These are phyloP conservation scores for Guadua angustifolia DNA, from an alignment of 176 grass and related monocot genomes.

Conservation along the genomic window DNA sequence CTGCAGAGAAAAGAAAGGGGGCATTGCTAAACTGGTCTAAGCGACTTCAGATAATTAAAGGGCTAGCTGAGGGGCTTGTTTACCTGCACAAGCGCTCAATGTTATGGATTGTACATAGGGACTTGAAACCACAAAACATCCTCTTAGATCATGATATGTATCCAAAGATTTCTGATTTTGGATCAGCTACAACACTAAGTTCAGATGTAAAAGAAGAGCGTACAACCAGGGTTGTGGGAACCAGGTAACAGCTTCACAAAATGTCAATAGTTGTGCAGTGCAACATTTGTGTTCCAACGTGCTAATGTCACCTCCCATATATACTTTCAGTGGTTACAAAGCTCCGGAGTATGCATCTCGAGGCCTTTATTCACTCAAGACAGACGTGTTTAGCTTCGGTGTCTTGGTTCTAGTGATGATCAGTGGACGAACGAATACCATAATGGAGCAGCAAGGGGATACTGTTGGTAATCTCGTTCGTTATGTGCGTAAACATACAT, in stretches of 20 bases:
- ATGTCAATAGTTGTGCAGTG: not conserved
- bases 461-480: slow-evolving; percentile 49
- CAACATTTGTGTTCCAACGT: not conserved
- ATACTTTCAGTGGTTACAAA: slow-evolving; percentile 52
- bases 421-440: slow-evolving; percentile 46
- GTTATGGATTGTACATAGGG: slow-evolving; percentile 49
- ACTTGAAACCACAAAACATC: slow-evolving; percentile 49
- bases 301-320: not conserved
- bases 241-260: slow-evolving; percentile 36
- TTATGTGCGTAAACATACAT: slow-evolving; percentile 44
- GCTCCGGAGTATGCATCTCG: slow-evolving; percentile 50
- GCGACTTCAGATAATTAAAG: slow-evolving; percentile 52
- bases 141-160: slow-evolving; percentile 48
- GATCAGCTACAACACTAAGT: slow-evolving; percentile 41
- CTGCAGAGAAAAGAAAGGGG: not conserved
- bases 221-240: slow-evolving; percentile 51
- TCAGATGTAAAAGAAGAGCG: slow-evolving; percentile 42
- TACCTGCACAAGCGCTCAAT: slow-evolving; percentile 53
- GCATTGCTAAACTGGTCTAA: slow-evolving; percentile 35
- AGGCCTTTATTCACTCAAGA: slow-evolving; percentile 56
- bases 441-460: slow-evolving; percentile 33
- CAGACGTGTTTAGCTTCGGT: slow-evolving; percentile 65
- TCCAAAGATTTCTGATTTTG: slow-evolving; percentile 54
- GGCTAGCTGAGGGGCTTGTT: slow-evolving; percentile 50
- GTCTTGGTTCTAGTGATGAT: slow-evolving; percentile 50